Base-by-base conservation (phyloP, 208 protist species). In the Wallacemonas collosoma region DNA sequence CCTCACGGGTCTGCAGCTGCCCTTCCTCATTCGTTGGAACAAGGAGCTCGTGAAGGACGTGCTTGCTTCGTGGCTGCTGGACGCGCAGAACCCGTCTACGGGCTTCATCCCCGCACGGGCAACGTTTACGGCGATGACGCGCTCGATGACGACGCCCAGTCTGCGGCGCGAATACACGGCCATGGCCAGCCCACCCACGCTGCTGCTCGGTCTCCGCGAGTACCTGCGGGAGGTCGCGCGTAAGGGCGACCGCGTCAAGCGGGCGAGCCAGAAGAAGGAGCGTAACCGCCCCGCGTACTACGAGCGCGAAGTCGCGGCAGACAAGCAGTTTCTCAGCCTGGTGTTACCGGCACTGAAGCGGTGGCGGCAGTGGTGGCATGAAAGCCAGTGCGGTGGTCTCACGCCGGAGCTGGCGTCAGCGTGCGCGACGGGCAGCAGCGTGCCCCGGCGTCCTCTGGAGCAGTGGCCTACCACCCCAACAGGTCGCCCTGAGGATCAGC, bases 41-140 rank as follows among this genome's bases (percentile, higher is more conserved):
- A 90, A 88, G 68, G 86, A 95, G 76, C 68, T 93, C 64, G 81
- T 72, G 61, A 95, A 93, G 79, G 85, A 93, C 62, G 64, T 86
- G 36, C 66, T 95, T 7, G 82, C 83, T 4, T 86, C 83, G 43
- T 95, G 91, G 91, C 63, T 95, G 40, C 58, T 95, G 3, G 85
- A 75, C 14, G 72, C 87, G 50, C 86, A 91, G 75, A 80, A 93
- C 67, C 63, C 68, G 11, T 70, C 11, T 15, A 93, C 78, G 17
- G 91, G 91, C 38, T 95, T 93, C 73, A 50, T 95, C 51, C 91
- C 91, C 3, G 79, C 64, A 39, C 72, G 71, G 51, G 77, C 86
- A 5, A 77, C 63, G 36, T 88, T 95, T 54, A 77, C 58, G 39
- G 45, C 68, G 3, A 58, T 66, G 1, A 57, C 72, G 40, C 91